phyloP scores from a whole-genome alignment of 805 yeast genomes.

The Candida mattraensis region DNA sequence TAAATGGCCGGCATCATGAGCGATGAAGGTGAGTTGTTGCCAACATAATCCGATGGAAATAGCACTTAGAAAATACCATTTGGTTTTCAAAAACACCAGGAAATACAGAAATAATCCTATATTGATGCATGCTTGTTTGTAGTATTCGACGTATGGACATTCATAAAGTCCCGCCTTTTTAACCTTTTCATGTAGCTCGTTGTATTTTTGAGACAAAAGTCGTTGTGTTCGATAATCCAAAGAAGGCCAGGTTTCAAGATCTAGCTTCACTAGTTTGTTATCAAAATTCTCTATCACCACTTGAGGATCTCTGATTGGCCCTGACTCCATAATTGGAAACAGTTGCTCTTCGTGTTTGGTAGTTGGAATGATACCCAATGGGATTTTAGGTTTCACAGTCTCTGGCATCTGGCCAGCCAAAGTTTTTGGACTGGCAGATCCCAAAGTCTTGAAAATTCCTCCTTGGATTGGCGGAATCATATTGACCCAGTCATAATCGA shows the following conservation, averaged over 20 bases:
- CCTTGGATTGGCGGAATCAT: constrained; percentile 90
- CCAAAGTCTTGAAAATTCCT: constrained; percentile 45
- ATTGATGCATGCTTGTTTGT: constrained; percentile 66
- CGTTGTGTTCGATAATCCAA: constrained; percentile 70
- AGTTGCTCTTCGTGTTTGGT: constrained; percentile 34
- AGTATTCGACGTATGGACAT: constrained; percentile 73
- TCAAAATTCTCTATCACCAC: constrained; percentile 57
- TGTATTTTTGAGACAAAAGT: constrained; percentile 54
- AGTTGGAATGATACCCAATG: constrained; percentile 46
- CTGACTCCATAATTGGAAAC: constrained; percentile 34
- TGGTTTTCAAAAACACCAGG: constrained; percentile 45
- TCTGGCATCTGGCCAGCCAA: constrained; percentile 44
- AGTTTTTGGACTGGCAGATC: constrained; percentile 4
- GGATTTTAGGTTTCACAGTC: constrained; percentile 49
- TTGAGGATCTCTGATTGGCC: constrained; percentile 54
- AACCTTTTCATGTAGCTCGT: constrained; percentile 55
- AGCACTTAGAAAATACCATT: constrained; percentile 57
- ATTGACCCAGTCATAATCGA: constrained; percentile 68
- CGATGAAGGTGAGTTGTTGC: constrained; percentile 89
- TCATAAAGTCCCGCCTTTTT: constrained; percentile 61
- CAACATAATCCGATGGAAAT: constrained; percentile 69
- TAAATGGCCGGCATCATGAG: constrained; percentile 88
- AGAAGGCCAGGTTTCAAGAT: constrained; percentile 56
- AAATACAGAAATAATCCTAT: constrained; percentile 50
- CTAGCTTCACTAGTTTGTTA: constrained; percentile 51